phyloP scores from a whole-genome alignment of 805 yeast species.

The Candida multigemmis region DNA sequence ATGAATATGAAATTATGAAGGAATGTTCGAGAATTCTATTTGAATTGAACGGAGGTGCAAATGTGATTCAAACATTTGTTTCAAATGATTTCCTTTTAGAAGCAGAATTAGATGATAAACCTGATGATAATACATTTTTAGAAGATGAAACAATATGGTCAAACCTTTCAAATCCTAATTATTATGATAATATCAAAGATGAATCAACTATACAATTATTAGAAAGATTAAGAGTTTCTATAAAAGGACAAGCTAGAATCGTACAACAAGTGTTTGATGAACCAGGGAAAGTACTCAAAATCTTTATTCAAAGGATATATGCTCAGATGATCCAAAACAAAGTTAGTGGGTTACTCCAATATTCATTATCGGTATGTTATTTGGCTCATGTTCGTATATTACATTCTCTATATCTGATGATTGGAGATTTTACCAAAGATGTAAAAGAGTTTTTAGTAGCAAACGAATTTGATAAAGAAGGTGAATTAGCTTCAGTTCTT shows the following conservation, averaged over 20 bases:
- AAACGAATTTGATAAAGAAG: constrained; percentile 38
- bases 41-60: constrained; percentile 77
- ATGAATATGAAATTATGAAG: constrained; percentile 62
- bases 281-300: constrained; percentile 57
- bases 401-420: constrained; percentile 52
- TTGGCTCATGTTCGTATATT: constrained; percentile 71
- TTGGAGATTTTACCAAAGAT: constrained; percentile 53
- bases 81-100: constrained; percentile 58
- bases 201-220: constrained; percentile 43
- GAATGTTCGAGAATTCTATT: constrained; percentile 67
- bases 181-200: constrained; percentile 40
- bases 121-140: constrained; percentile 18
- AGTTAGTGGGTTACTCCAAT: constrained; percentile 48
- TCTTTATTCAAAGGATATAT: constrained; percentile 67
- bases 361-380: constrained; percentile 53
- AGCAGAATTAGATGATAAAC: constrained; percentile 35
- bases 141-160: constrained; percentile 49
- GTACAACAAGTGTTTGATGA: constrained; percentile 67
- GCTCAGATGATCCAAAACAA: constrained; percentile 59
- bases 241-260: constrained; percentile 64
- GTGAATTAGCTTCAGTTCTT: constrained; percentile 38
- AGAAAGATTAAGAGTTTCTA: constrained; percentile 43
- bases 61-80: constrained; percentile 75
- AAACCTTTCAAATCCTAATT: constrained; percentile 50
- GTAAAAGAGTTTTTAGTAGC: constrained; percentile 51